Evolutionary conservation across 2,329 filamentous ascomycete genomes (phyloP).

Genomic region (Byssothecium circinans): DNA sequence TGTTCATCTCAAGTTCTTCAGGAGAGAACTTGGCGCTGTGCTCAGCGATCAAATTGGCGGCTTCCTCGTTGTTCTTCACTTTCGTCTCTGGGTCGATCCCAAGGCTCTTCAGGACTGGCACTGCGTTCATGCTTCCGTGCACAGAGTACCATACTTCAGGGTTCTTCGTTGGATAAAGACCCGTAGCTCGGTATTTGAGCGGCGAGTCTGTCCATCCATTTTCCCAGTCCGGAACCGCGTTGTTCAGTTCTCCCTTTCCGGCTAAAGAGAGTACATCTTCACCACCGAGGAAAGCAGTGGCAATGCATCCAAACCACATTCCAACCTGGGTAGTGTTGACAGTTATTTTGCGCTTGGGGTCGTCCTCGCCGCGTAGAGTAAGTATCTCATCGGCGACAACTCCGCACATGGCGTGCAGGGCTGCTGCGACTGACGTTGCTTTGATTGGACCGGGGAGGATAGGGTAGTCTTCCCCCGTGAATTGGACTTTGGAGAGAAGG

Average conservation of each 20-base stretch:
- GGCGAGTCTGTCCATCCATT: conserved; percentile 42
- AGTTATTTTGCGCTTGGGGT: conserved; percentile 30
- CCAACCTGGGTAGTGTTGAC: conserved; percentile 53
- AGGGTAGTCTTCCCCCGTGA: conserved; percentile 45
- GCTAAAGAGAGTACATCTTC: conserved; percentile 22
- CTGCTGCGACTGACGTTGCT: conserved; percentile 46
- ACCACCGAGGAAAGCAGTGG: conserved; percentile 45
- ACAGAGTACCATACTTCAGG: conserved; percentile 53
- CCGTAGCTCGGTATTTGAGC: conserved; percentile 42
- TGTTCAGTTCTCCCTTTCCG: conserved; percentile 29
- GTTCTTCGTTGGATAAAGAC: conserved; percentile 51
- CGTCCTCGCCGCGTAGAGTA: conserved; percentile 22
- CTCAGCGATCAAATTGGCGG: conserved; percentile 22
- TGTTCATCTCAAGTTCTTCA: conserved; percentile 20
- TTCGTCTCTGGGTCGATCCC: conserved; percentile 44
- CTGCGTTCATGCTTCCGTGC: conserved; percentile 53
- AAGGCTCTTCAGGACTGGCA: conserved; percentile 49
- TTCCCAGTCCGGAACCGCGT: conserved; percentile 44
- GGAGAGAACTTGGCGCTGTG: conserved; percentile 39
- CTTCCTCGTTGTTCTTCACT: conserved; percentile 18
- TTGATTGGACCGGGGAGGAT: conserved; percentile 51
- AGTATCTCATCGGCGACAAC: conserved; percentile 48
- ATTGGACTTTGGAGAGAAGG: conserved; percentile 41
- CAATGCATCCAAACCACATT: conserved; percentile 49
- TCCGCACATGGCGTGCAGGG: conserved; percentile 50